Base-by-base conservation (phyloP, 2,329 filamentous ascomycete species). In the Venturia asperata region DNA sequence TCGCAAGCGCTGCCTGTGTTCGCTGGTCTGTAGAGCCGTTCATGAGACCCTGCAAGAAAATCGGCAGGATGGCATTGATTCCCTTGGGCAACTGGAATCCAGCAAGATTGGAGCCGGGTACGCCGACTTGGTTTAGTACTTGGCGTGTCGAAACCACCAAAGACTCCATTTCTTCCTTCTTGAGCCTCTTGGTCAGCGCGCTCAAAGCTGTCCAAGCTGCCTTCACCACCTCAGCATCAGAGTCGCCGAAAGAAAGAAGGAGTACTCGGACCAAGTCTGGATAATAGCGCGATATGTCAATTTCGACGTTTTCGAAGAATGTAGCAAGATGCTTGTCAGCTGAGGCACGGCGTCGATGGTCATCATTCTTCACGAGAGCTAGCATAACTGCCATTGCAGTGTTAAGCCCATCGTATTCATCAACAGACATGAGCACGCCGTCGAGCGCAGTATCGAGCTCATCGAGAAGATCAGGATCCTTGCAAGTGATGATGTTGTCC, bases 141-240 rank as follows among this genome's bases (percentile, higher is more conserved):
- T 95, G 90, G 66, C 93, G 83, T 1, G 93, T 96, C 0, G 93
- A 94, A 64, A 86, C 80, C 21, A 96, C 92, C 58, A 99, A 82
- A 0, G 89, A 87, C 74, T 99, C 95, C 94, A 99, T 97, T 77
- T 97, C 93, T 74, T 99, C 95, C 77, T 99, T 99, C 73, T 88
- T 88, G 67, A 99, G 83, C 70, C 87, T 88, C 75, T 92, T 92
- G 58, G 92, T 97, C 70, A 99, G 88, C 66, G 90, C 90, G 70
- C 80, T 91, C 66, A 99, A 83, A 6, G 92, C 93, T 64, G 86
- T 83, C 92, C 92, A 97, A 27, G 93, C 87, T 56, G 91, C 85
- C 79, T 95, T 95, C 72, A 97, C 89, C 4, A 97, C 93, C 27
- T 88, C 86, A 67, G 78, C 77, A 72, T 97, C 94, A 64, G 85